phyloP scores from a whole-genome alignment of 352 stramenopile species.

The Globisporangium abappressorium region DNA sequence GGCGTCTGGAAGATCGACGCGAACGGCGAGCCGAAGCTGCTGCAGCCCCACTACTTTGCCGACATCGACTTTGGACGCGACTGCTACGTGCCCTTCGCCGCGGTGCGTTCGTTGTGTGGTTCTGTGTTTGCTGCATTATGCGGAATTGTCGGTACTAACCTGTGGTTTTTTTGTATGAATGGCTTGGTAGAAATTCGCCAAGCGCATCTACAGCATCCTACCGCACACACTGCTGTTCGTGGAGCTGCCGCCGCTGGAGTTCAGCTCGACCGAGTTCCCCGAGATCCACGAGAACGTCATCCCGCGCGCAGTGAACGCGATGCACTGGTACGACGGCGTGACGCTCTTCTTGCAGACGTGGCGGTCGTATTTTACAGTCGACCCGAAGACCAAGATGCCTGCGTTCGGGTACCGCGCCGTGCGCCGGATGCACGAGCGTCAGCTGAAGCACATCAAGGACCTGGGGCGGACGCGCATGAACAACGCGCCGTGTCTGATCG shows the following conservation, averaged over 20 bases:
- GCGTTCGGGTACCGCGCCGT: conserved; percentile 67
- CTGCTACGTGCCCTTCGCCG: conserved; percentile 80
- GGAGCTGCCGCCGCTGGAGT: conserved; percentile 78
- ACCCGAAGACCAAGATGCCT: conserved; percentile 56
- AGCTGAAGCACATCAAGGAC: conserved; percentile 56
- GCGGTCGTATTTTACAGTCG: conserved; percentile 72
- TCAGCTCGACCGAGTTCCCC: conserved; percentile 63
- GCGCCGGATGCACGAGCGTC: conserved; percentile 48
- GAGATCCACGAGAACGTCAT: conserved; percentile 51
- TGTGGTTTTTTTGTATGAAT: conserved; percentile 1
- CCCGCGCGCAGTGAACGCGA: conserved; percentile 77
- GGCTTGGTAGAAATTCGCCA: conserved; percentile 37
- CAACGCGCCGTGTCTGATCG: conserved; percentile 61
- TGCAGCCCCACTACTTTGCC: conserved; percentile 70
- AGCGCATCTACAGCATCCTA: conserved; percentile 55
- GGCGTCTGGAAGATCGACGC: conserved; percentile 71
- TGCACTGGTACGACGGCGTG: conserved; percentile 90
- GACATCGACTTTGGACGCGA: conserved; percentile 70
- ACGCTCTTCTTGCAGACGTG: conserved; percentile 81
- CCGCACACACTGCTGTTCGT: conserved; percentile 73
- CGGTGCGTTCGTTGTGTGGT: conserved; percentile 23
- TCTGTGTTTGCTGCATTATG: neutral
- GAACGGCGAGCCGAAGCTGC: conserved; percentile 40
- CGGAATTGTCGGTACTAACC: conserved; percentile 5
- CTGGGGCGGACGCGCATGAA: conserved; percentile 55